These are phyloP conservation scores for Beta lomatogona DNA, from an alignment of 179 eudicot genomes.

Conservation along the genomic window DNA sequence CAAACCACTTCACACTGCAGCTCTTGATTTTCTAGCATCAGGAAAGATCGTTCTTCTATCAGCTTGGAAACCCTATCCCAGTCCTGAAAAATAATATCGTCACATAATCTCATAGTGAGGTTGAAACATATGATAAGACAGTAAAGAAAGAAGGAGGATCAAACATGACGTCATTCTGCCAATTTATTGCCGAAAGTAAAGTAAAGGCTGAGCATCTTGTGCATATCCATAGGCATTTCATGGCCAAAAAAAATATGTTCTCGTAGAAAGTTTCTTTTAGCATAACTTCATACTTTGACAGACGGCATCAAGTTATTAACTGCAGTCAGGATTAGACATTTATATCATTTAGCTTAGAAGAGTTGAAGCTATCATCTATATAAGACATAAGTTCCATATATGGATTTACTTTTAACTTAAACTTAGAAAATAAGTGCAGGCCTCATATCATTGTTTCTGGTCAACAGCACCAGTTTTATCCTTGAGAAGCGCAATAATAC, in stretches of 20 bases:
- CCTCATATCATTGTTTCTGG: background rate
- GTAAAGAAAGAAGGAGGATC: background rate
- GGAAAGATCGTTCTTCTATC: slow-evolving; percentile 27
- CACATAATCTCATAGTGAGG: background rate
- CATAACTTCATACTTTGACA: too few relatives aligned
- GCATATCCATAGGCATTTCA: background rate
- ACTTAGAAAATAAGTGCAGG: background rate
- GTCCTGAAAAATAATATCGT: slow-evolving; percentile 25
- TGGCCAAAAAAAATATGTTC: too few relatives aligned
- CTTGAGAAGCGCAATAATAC: background rate
- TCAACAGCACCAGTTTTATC: background rate
- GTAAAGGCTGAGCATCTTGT: background rate
- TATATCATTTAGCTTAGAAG: background rate
- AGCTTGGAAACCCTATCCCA: slow-evolving; percentile 35
- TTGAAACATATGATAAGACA: too few relatives aligned
- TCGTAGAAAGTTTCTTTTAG: too few relatives aligned
- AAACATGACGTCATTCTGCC: background rate
- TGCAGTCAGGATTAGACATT: background rate
- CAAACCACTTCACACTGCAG: slow-evolving; percentile 37
- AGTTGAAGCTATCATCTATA: background rate
- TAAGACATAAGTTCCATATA: background rate
- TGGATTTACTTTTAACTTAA: background rate
- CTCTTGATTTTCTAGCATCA: slow-evolving; percentile 35
- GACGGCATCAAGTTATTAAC: background rate
- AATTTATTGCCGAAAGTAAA: background rate